Evolutionary conservation across 2,329 filamentous ascomycete genomes (phyloP), one percentile per base, ranked within the genome.

Genomic region (Fusarium sp.): DNA sequence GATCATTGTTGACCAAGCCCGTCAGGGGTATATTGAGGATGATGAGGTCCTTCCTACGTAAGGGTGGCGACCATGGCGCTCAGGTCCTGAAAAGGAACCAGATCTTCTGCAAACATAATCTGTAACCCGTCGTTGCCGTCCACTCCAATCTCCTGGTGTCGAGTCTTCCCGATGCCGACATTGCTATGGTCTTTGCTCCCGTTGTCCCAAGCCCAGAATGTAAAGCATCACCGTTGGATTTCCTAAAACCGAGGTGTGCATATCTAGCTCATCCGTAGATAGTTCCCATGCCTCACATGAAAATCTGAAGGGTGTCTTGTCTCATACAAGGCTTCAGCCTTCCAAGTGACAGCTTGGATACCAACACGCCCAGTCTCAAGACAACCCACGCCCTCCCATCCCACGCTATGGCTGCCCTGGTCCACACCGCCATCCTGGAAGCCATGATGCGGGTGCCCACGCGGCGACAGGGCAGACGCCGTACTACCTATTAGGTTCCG

Each of bases 21-120:
- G 39, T 26, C 24, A 34, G 28, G 36, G 56, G 60, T 14, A 40
- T 24, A 26, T 22, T 58, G 22, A 22, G 34, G 13, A 31, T 50
- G 26, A 43, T n/a, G 17, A 49, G 38, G 40, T 8, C 11, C 14
- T 31, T 43, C 20, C 46, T 36, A 52, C 38, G n/a, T 48, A 26
- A 22, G 17, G 7, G 9, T 26, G 42, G 17, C 9, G 50, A 42
- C 13, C 33, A 38, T 31, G 40, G 14, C 44, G 39, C 31, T 11
- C 9, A 50, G 20, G n/a, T 50, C 24, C 45, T 38, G 36, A 24
- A 55, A 18, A 48, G 20, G 36, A 42, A 46, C 44, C 33, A 14
- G 36, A 58, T 63, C 52, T 57, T 51, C 42, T 31, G 34, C 61
- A 69, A 69, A 66, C 61, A 69, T 17, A 45, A 54, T 50, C 66